These are phyloP conservation scores for Butyriboletus loyo DNA, from an alignment of 768 basidiomycete species.

Conservation along the genomic window DNA sequence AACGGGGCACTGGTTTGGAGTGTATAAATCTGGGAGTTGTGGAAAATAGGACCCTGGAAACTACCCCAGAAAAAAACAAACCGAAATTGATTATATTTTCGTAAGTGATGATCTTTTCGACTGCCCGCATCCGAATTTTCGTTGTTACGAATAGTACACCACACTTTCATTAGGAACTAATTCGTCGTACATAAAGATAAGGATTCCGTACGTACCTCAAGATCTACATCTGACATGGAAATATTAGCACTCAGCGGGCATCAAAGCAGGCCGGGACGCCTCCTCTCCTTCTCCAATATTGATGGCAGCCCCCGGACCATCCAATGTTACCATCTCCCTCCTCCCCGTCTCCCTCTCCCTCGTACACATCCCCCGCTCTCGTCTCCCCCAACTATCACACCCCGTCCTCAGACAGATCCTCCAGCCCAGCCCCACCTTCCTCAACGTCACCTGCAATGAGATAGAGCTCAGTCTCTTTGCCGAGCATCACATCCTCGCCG, in stretches of 20 bases:
- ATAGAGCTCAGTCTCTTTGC: slow-evolving; percentile 77
- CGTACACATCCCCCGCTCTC: slow-evolving; percentile 71
- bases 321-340: slow-evolving; percentile 59
- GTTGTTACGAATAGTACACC: no score
- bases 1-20: background rate
- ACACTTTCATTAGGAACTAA: no score
- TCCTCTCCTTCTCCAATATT: slow-evolving; percentile 12
- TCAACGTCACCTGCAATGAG: slow-evolving; percentile 76
- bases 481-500: slow-evolving; percentile 51
- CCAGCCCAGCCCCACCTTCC: slow-evolving; percentile 60
- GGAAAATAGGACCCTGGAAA: no score
- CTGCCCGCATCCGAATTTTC: no score
- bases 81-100: no score
- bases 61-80: no score
- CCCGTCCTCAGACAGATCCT: slow-evolving; percentile 69
- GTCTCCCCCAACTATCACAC: slow-evolving; percentile 55
- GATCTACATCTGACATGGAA: slow-evolving; percentile 15
- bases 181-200: slow-evolving; percentile 17
- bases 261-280: background rate
- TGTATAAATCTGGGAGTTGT: background rate
- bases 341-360: slow-evolving; percentile 71
- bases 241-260: slow-evolving; percentile 8
- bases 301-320: slow-evolving; percentile 25
- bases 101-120: no score
- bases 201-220: no score